These are phyloP conservation scores for Actinidia arguta DNA, from an alignment of 179 eudicot genomes.

Conservation along the genomic window DNA sequence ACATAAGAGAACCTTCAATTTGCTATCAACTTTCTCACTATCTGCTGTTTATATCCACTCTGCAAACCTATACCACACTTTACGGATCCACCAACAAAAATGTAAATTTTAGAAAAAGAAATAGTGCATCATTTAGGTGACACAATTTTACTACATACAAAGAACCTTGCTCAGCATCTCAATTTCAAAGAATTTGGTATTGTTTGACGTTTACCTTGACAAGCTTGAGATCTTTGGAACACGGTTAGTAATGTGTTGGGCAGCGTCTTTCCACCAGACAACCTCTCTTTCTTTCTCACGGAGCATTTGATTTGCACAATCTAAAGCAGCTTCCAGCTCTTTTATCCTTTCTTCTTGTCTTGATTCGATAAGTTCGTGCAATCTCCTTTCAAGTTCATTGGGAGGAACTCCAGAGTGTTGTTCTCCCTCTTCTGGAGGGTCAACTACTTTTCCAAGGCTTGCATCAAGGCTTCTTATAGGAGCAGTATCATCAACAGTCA, in stretches of 20 bases:
- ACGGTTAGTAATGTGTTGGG: conserved; percentile 54
- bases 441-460: conserved; percentile 36
- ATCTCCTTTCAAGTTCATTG: conserved; percentile 63
- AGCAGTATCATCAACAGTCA: conserved; percentile 29
- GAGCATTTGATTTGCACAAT: conserved; percentile 46
- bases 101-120: background rate
- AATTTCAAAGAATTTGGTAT: background rate
- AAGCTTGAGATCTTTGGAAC: conserved; percentile 44
- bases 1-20: background rate
- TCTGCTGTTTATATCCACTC: background rate
- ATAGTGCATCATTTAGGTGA: background rate
- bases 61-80: background rate
- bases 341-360: conserved; percentile 67
- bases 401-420: conserved; percentile 64
- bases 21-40: background rate
- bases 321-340: conserved; percentile 70
- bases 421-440: conserved; percentile 27
- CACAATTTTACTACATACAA: background rate
- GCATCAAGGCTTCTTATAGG: conserved; percentile 32
- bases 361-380: conserved; percentile 64
- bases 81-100: conserved; percentile 12
- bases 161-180: background rate
- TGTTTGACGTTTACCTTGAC: conserved; percentile 25
- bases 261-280: conserved; percentile 73
- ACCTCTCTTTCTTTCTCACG: conserved; percentile 63